Percentiles rank a stretch among this genome's conserved stretches.
Evolutionary conservation across 1,284 basidiomycete genomes (phyloP).

Genomic region (Cryptococcus wingfieldii): DNA sequence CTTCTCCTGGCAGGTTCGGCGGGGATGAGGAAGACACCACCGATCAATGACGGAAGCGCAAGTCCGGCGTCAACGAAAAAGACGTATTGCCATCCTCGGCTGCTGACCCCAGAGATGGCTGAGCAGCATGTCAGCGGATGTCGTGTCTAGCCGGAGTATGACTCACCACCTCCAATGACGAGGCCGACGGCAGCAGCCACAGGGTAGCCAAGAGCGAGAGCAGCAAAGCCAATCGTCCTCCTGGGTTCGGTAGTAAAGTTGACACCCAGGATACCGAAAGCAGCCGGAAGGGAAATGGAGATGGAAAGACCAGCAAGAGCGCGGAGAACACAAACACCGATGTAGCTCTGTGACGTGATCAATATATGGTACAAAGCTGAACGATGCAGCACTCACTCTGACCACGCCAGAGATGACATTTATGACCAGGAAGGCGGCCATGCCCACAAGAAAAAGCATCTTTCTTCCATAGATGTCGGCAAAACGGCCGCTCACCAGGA

Average conservation of each 20-base stretch:
- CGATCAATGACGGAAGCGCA: constrained; percentile 25
- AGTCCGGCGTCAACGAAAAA: constrained; percentile 40
- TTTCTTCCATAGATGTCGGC: constrained; percentile 47
- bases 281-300: constrained; percentile 24
- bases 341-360: constrained; percentile 7
- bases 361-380: neutral
- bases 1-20: constrained; percentile 35
- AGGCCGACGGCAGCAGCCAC: constrained; percentile 68
- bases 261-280: constrained; percentile 39
- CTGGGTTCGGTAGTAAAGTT: constrained; percentile 38
- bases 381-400: constrained; percentile 6
- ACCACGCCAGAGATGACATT: constrained; percentile 23
- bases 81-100: constrained; percentile 34
- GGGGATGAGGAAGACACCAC: constrained; percentile 33
- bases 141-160: neutral
- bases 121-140: constrained; percentile 52
- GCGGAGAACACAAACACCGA: constrained; percentile 26
- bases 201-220: constrained; percentile 67
- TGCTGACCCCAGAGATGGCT: constrained; percentile 25
- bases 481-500: constrained; percentile 47
- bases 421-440: constrained; percentile 3
- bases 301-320: constrained; percentile 27
- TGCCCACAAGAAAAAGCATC: constrained; percentile 40
- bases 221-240: constrained; percentile 57
- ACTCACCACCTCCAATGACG: constrained; percentile 57